Conservation (phyloP, 23 red algal species). For the Gracilaria gracilis region DNA sequence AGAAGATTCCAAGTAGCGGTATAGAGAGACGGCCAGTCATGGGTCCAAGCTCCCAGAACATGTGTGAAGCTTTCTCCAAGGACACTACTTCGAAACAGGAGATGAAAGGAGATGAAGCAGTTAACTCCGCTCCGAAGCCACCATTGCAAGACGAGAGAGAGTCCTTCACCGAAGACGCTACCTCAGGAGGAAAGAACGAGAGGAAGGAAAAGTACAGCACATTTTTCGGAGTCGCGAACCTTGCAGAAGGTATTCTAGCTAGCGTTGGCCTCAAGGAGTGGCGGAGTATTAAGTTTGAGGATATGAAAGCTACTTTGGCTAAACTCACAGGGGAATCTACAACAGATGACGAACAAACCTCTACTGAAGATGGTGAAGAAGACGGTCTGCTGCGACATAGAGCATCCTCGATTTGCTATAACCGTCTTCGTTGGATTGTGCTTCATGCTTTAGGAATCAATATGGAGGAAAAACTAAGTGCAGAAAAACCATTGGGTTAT, state of each 20-base stretch:
- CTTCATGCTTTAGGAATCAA: conserved; percentile 36
- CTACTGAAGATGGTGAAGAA: background rate
- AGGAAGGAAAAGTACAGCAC: background rate
- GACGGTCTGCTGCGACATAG: background rate
- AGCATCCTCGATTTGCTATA: conserved; percentile 35
- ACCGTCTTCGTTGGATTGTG: conserved; percentile 53
- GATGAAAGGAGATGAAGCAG: background rate
- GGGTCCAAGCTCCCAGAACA: background rate
- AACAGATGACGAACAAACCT: background rate
- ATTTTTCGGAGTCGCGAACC: background rate
- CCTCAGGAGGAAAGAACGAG: background rate
- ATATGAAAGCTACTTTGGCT: background rate
- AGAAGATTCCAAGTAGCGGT: background rate
- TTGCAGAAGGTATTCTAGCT: background rate
- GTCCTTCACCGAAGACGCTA: background rate
- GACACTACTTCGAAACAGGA: background rate
- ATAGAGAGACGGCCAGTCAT: background rate
- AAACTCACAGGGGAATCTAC: background rate
- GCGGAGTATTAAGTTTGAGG: background rate
- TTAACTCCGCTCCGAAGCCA: background rate
- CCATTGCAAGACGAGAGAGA: background rate
- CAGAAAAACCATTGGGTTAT: conserved; percentile 11
- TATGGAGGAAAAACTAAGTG: background rate
- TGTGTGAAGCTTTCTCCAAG: no score
- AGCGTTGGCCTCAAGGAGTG: background rate